A percentile compares a stretch with the other conserved stretches of the same genome.
These are phyloP conservation scores for Wickerhamiella shivajii DNA, from an alignment of 805 yeast genomes.

Conservation along the genomic window DNA sequence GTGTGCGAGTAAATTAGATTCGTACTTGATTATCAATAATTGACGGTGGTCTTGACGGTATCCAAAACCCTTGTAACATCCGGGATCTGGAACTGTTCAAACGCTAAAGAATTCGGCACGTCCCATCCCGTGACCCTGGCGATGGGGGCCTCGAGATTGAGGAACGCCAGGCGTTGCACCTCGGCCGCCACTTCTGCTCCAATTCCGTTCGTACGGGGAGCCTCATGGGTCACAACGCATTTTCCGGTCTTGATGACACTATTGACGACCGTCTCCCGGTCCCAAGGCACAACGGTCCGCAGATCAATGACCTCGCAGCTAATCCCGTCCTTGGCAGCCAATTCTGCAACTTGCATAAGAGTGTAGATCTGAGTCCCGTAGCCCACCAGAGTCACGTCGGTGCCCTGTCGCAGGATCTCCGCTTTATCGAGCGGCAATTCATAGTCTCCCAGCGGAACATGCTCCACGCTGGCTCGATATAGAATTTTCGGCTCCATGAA, in stretches of 20 bases:
- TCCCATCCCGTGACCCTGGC: slow-evolving; percentile 94
- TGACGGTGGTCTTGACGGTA: slow-evolving; percentile 19
- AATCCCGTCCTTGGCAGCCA: slow-evolving; percentile 64
- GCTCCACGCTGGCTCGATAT: slow-evolving; percentile 78
- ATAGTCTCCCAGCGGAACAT: slow-evolving; percentile 66
- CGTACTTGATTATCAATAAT: too few relatives aligned
- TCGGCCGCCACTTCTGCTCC: slow-evolving; percentile 93
- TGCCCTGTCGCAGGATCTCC: slow-evolving; percentile 69
- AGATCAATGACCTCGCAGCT: slow-evolving; percentile 76
- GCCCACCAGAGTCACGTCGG: slow-evolving; percentile 67
- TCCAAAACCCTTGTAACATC: slow-evolving; percentile 33
- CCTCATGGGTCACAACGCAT: slow-evolving; percentile 71
- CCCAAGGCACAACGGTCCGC: slow-evolving; percentile 87
- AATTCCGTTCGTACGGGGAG: slow-evolving; percentile 84
- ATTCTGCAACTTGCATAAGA: slow-evolving; percentile 69
- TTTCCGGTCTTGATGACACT: slow-evolving; percentile 85
- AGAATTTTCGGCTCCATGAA: slow-evolving; percentile 82
- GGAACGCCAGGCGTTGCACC: slow-evolving; percentile 86
- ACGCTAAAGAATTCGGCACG: slow-evolving; percentile 92
- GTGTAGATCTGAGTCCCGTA: slow-evolving; percentile 73
- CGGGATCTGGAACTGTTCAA: slow-evolving; percentile 94
- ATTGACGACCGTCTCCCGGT: slow-evolving; percentile 60
- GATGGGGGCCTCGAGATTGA: slow-evolving; percentile 85
- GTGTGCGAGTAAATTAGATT: too few relatives aligned
- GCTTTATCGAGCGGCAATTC: slow-evolving; percentile 80